These are phyloP conservation scores for Schizochytrium sp. DNA, from an alignment of 108 stramenopile species.

Conservation along the genomic window DNA sequence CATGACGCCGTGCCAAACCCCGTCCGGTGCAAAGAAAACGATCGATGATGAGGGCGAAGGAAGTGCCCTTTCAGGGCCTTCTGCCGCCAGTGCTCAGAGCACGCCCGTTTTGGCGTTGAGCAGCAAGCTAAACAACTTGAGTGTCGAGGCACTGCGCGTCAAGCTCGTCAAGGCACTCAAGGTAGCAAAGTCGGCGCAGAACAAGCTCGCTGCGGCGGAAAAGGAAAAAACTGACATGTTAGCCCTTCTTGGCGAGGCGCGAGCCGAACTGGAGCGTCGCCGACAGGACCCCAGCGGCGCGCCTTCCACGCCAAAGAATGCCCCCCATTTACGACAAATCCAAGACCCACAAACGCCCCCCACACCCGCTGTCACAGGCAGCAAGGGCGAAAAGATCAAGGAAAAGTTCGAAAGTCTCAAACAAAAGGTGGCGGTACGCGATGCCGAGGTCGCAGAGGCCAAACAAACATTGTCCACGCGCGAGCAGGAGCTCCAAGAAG, in stretches of 20 bases:
- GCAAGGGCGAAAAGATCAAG: conserved; percentile 12
- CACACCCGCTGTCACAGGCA: not conserved
- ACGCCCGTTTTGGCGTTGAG: not conserved
- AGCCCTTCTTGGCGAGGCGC: not conserved
- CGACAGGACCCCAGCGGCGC: not conserved
- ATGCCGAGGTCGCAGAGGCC: not conserved
- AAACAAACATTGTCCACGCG: not conserved
- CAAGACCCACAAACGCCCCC: not conserved
- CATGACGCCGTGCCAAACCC: not conserved
- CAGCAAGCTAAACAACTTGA: not conserved
- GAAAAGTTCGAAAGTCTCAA: not conserved
- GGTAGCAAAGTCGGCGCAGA: not conserved
- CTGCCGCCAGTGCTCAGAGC: too few species aligned
- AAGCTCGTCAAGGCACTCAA: conserved; percentile 2
- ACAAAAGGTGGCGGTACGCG: not conserved
- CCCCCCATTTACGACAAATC: not conserved
- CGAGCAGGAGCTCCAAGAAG: not conserved
- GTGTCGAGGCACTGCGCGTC: not conserved
- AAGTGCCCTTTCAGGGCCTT: too few species aligned
- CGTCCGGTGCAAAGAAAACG: too few species aligned
- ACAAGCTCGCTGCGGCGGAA: not conserved
- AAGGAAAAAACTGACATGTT: not conserved
- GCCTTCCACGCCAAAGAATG: not conserved
- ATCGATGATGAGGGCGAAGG: too few species aligned
- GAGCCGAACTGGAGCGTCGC: not conserved